These are phyloP conservation scores for Gautieria morchelliformis DNA, from an alignment of 768 basidiomycete species.

Conservation along the genomic window DNA sequence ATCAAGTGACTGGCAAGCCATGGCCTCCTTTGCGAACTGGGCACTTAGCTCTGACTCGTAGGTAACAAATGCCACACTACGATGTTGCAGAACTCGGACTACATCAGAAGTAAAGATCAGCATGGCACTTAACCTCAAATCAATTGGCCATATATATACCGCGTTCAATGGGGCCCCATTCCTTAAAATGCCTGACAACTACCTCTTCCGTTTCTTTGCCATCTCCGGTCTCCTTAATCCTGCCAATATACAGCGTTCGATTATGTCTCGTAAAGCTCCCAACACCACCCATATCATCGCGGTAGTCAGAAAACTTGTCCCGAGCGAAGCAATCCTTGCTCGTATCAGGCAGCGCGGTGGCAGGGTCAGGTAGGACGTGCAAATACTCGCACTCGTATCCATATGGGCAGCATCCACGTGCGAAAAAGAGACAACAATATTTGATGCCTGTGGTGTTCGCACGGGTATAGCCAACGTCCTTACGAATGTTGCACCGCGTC, in stretches of 20 bases:
- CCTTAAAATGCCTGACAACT: constrained; percentile 84
- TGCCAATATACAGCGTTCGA: constrained; percentile 87
- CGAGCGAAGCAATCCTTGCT: constrained; percentile 96
- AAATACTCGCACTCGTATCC: constrained; percentile 98
- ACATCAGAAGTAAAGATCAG: constrained; percentile 7
- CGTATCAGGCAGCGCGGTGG: constrained; percentile 68
- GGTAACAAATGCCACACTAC: constrained; percentile 95
- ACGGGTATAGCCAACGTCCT: constrained; percentile 87
- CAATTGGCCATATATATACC: constrained; percentile 42
- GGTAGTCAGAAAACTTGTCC: constrained; percentile 94
- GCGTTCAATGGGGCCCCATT: constrained; percentile 90
- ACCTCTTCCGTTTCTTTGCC: constrained; percentile 90
- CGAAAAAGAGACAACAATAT: constrained; percentile 92
- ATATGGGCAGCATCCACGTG: constrained; percentile 95
- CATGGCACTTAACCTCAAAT: constrained; percentile 19
- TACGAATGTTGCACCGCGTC: constrained; percentile 80
- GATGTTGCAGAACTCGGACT: constrained; percentile 89
- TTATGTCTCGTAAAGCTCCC: constrained; percentile 94
- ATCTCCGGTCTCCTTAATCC: constrained; percentile 84
- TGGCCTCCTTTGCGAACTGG: constrained; percentile 96
- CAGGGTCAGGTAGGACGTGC: constrained; percentile 73
- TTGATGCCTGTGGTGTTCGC: constrained; percentile 89
- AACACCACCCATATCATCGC: constrained; percentile 99
- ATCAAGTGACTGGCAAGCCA: constrained; percentile 97
- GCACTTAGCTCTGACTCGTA: constrained; percentile 80